Evolutionary conservation across 176 grass and related monocot species (phyloP).

Genomic region (Phyllostachys edulis): DNA sequence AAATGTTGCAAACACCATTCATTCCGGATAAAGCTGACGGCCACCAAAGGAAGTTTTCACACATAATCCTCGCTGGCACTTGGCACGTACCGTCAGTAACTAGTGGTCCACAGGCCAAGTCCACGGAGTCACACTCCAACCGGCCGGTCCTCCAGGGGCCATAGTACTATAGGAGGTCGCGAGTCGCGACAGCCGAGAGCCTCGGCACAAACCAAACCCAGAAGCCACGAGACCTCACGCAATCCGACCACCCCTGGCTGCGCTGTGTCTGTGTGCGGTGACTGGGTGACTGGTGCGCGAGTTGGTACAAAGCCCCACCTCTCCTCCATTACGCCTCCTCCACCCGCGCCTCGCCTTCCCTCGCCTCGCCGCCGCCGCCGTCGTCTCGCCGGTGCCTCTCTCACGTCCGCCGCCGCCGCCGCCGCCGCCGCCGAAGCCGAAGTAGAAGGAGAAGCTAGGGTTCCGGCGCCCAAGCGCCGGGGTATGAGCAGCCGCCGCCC

Average conservation of each 20-base stretch:
- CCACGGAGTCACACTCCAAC: slow-evolving; percentile 8
- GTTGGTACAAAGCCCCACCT: slow-evolving; percentile 28
- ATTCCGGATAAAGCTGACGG: too few species aligned
- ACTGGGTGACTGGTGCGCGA: background rate
- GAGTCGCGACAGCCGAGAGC: slow-evolving; percentile 12
- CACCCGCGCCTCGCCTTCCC: background rate
- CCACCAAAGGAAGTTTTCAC: too few species aligned
- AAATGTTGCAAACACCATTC: too few species aligned
- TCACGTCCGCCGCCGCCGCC: background rate
- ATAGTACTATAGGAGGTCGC: background rate
- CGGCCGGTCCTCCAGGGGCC: too few species aligned
- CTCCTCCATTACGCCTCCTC: background rate
- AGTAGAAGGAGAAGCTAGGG: slow-evolving; percentile 40
- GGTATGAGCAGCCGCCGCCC: slow-evolving; percentile 67
- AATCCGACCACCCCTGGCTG: background rate
- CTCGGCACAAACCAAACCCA: background rate
- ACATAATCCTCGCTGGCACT: too few species aligned
- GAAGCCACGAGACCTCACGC: background rate
- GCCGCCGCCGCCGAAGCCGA: background rate
- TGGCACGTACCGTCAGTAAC: too few species aligned
- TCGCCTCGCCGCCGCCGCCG: background rate
- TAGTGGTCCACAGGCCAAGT: slow-evolving; percentile 22
- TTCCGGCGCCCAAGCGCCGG: slow-evolving; percentile 58
- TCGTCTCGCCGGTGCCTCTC: background rate
- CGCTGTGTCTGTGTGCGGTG: too few species aligned